Base-by-base conservation (phyloP, 31 red algal genomes). In the Asparagopsis taxiformis region DNA sequence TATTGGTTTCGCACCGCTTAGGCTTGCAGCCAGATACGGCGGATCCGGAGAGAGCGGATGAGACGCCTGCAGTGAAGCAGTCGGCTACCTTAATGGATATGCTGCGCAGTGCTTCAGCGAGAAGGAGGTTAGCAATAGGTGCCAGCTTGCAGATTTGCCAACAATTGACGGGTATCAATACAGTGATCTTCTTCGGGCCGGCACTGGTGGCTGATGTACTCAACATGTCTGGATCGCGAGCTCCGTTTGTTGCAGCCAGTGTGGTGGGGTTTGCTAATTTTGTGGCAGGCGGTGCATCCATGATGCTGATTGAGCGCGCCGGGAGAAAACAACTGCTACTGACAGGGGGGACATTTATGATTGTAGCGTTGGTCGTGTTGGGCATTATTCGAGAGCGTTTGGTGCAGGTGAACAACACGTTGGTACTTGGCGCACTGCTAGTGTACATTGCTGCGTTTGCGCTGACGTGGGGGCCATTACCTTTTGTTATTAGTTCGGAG, bases 161-260 rank as follows among this genome's bases (percentile, higher is more conserved):
- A 50, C 84, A 88, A 78, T 35, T 77, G 39, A 72, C 71, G 1
- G 84, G 84, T 1, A 79, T 88, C 24, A 88, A 88, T 59, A 65
- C 73, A 13, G 65, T 88, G 15, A 88, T 88, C 31, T 88, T 88
- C 48, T 88, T 88, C 46, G 84, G 73, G 46, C 84, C 84, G 6
- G 64, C 61, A 22, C 41, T 79, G 13, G 72, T 77, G 6, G 51
- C 71, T 39, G 84, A 77, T 71, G 73, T 79, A 46, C 49, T 79
- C 9, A 70, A 70, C 16, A 36, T 68, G 22, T 15, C 55, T 10
- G 70, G 57, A 0, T 65, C 70, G 21, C 55, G 60, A 37, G 68
- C 81, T 11, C 68, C 68, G 9, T 88, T 78, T 31, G 49, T 59
- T 48, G 84, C 84, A 55, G 84, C 84, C 10, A 34, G 57, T 24